Evolutionary conservation across 2,329 filamentous ascomycete species (phyloP).

Genomic region (Colletotrichum spaethianum): DNA sequence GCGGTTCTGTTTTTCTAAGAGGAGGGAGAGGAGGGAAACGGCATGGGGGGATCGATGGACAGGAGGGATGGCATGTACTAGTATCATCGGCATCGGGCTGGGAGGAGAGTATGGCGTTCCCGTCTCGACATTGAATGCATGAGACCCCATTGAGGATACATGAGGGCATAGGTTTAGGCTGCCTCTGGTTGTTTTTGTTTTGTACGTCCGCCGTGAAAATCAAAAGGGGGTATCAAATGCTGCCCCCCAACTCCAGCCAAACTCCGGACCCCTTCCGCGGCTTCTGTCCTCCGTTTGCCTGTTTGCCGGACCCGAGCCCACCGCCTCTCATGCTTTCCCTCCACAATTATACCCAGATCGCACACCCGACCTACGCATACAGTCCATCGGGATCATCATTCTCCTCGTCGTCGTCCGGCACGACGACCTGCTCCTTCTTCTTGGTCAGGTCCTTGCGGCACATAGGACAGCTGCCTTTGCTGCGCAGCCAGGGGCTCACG

Average conservation of each 20-base stretch:
- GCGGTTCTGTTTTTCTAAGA: no score
- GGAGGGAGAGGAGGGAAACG: background rate
- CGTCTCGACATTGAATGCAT: constrained; percentile 4
- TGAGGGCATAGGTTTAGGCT: background rate
- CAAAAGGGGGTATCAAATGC: constrained; percentile 32
- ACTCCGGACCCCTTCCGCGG: background rate
- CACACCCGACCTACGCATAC: constrained; percentile 52
- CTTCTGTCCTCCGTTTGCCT: background rate
- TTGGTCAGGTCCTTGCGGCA: constrained; percentile 72
- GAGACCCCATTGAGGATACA: constrained; percentile 8
- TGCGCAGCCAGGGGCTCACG: constrained; percentile 74
- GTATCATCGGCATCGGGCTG: constrained; percentile 9
- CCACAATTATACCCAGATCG: background rate
- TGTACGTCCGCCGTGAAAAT: constrained; percentile 10
- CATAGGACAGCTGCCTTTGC: constrained; percentile 76
- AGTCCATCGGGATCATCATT: constrained; percentile 66
- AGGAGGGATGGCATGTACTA: background rate
- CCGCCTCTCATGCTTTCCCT: background rate
- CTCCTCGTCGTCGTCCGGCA: constrained; percentile 65
- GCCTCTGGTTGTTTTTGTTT: background rate
- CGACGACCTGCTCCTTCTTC: constrained; percentile 63
- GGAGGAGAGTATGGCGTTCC: background rate
- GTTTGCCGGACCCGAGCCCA: no score
- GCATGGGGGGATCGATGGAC: background rate
- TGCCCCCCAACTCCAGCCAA: constrained; percentile 24